phyloP scores from a whole-genome alignment of 805 yeast genomes.

The Metschnikowia noctiluminum region DNA sequence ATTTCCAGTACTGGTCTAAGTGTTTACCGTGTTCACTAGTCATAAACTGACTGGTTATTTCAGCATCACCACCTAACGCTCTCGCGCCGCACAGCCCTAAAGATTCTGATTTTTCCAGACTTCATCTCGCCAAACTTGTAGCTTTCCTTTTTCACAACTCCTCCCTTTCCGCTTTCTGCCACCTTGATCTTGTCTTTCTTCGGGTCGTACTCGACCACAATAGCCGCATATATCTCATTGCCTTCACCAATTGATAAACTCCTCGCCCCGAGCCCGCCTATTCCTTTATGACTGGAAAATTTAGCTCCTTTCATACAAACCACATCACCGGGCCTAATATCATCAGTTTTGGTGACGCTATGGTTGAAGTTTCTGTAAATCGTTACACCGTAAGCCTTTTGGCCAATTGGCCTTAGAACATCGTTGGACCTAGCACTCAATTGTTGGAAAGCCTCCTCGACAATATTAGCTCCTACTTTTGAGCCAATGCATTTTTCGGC shows the following conservation, averaged over 20 bases:
- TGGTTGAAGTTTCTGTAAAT: slow-evolving; percentile 52
- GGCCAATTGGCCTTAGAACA: slow-evolving; percentile 57
- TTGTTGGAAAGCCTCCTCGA: slow-evolving; percentile 20
- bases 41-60: neutral
- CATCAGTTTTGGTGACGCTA: slow-evolving; percentile 50
- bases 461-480: slow-evolving; percentile 28
- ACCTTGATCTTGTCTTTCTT: slow-evolving; percentile 69
- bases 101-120: slow-evolving; percentile 76
- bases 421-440: slow-evolving; percentile 11
- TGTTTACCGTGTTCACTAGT: slow-evolving; percentile 1
- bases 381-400: slow-evolving; percentile 69
- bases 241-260: slow-evolving; percentile 56
- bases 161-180: slow-evolving; percentile 50
- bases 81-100: slow-evolving; percentile 71
- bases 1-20: slow-evolving; percentile 6
- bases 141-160: slow-evolving; percentile 55
- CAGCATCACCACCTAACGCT: slow-evolving; percentile 63
- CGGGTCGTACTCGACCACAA: slow-evolving; percentile 72
- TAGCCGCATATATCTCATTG: slow-evolving; percentile 41
- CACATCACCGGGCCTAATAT: slow-evolving; percentile 80
- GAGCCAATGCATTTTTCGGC: slow-evolving; percentile 35
- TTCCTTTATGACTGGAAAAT: slow-evolving; percentile 66
- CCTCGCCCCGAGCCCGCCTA: slow-evolving; percentile 24
- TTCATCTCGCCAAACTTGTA: slow-evolving; percentile 71
- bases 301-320: slow-evolving; percentile 71